Conservation (phyloP, 352 stramenopile species). For the Phytophthora constricta region DNA sequence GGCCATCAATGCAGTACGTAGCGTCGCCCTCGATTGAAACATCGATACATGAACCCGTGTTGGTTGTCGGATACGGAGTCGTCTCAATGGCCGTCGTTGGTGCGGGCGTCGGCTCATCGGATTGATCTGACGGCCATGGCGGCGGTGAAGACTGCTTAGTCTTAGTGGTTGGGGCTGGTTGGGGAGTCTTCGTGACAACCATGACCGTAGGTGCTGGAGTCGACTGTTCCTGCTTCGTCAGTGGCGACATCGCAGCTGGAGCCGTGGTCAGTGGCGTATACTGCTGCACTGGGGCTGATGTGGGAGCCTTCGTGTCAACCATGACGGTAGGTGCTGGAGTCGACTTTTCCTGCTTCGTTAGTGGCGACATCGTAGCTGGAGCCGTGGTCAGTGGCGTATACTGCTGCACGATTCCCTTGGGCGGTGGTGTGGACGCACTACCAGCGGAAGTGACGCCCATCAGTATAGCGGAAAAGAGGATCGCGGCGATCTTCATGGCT, state of each 20-base stretch:
- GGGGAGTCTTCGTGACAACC: neutral
- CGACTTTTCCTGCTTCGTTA: neutral
- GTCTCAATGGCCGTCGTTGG: constrained; percentile 5
- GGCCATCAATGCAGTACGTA: constrained; percentile 66
- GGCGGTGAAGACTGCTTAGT: too few relatives aligned
- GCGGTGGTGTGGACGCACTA: neutral
- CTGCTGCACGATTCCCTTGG: constrained; percentile 9
- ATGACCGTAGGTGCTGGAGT: constrained; percentile 5
- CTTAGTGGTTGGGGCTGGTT: neutral
- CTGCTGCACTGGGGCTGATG: constrained; percentile 4
- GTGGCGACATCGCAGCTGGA: constrained; percentile 1
- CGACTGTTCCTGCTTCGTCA: neutral
- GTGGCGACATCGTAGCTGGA: constrained; percentile 3
- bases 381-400: constrained; percentile 4
- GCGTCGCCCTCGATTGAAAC: constrained; percentile 67
- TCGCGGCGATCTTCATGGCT: constrained; percentile 30
- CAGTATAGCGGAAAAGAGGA: constrained; percentile 23
- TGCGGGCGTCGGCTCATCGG: neutral
- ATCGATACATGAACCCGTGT: constrained; percentile 38
- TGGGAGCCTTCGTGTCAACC: neutral
- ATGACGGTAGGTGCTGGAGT: constrained; percentile 5
- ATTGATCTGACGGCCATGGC: too few relatives aligned
- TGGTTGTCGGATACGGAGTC: constrained; percentile 2
- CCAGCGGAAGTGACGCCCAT: constrained; percentile 14
- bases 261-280: constrained; percentile 4